Percentiles rank a stretch among this genome's conserved stretches.
phyloP scores from a whole-genome alignment of 2,329 filamentous ascomycete genomes.

The Whalleya microplaca region DNA sequence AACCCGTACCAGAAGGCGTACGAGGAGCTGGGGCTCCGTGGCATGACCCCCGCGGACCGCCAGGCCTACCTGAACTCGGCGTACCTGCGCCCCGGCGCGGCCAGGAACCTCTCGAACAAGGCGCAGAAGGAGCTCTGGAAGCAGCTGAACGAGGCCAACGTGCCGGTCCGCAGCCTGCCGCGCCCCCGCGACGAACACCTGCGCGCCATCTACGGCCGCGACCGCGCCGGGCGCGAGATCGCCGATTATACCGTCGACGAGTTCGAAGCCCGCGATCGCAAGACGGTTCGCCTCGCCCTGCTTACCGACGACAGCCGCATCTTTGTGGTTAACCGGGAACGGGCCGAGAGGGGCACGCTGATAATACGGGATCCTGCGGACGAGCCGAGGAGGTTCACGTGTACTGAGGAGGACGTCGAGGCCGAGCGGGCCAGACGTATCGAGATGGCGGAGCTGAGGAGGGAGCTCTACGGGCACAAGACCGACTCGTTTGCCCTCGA shows the following conservation, averaged over 20 bases:
- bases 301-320: conserved; percentile 49
- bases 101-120: conserved; percentile 45
- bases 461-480: conserved; percentile 57
- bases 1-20: conserved; percentile 53
- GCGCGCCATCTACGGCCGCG: conserved; percentile 52
- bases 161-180: conserved; percentile 51
- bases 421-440: conserved; percentile 51
- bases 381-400: conserved; percentile 23
- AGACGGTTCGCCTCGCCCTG: conserved; percentile 47
- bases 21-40: conserved; percentile 49
- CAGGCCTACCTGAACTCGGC: conserved; percentile 53
- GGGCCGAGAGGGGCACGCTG: conserved; percentile 25
- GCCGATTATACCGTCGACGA: conserved; percentile 52
- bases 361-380: too few relatives aligned
- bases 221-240: conserved; percentile 54
- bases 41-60: conserved; percentile 52
- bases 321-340: conserved; percentile 46
- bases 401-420: conserved; percentile 45
- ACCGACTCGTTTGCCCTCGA: conserved; percentile 63
- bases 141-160: conserved; percentile 54
- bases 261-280: conserved; percentile 47
- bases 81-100: conserved; percentile 48
- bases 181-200: conserved; percentile 48
- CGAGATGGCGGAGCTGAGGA: conserved; percentile 55
- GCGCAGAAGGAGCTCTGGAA: conserved; percentile 63